Evolutionary conservation across 352 stramenopile genomes (phyloP), one percentile per base, ranked within the genome.

Genomic region (Globisporangium recalcitrans): DNA sequence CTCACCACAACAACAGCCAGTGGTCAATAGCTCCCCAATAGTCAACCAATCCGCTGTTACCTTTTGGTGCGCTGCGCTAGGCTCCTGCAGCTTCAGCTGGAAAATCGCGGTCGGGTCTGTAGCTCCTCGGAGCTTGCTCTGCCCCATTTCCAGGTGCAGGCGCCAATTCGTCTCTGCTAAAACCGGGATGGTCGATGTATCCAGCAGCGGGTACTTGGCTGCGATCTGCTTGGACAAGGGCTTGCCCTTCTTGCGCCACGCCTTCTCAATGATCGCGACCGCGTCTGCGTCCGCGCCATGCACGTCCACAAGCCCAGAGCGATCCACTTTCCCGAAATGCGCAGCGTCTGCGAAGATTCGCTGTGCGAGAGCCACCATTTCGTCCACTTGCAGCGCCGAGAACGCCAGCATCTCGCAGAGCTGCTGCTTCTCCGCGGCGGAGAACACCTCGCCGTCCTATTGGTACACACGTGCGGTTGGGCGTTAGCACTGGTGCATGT

Each of bases 161-260:
- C 75, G 67, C 79, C 81, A 89, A 40, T 77, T 67, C 1, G 70
- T 75, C 24, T 75, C 64, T 49, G 69, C 65, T 47, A 88, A 63
- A 34, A 56, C 52, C 1, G 44, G 53, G 11, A 34, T 61, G 13
- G 8, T 16, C 19, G 31, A 36, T 16, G 31, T 16, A 4, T n/a
- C 14, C n/a, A 14, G 58, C 34, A 32, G 34, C 10, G 64, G 60
- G 24, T 64, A 40, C n/a, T 36, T 59, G 5, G 36, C 21, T 8
- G 54, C 42, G 26, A 77, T 58, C 52, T 65, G 40, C 22, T 55
- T 31, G 7, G 51, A 44, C 2, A 62, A 26, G 0, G 27, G 27
- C 5, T 53, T 52, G 13, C 79, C 74, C 63, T 84, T 87, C 68
- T 90, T 88, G 46, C 70, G 76, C 81, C 81, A 90, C 47, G 71